phyloP scores from a whole-genome alignment of 139 green algal species.

The Parachlorella kessleri region DNA sequence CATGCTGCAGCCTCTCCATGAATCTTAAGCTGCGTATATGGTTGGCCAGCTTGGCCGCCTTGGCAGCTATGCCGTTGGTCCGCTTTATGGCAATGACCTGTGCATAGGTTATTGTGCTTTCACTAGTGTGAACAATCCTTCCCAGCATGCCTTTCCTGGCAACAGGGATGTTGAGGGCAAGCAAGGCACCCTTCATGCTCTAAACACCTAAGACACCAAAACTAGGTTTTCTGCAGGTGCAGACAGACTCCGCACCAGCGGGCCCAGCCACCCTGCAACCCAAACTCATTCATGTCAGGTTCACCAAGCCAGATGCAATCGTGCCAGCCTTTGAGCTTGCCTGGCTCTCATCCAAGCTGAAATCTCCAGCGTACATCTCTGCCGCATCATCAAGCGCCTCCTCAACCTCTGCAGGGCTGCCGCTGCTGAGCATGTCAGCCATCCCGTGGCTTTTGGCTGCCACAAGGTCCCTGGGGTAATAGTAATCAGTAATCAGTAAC shows the following conservation, averaged over 20 bases:
- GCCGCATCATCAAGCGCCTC: constrained; percentile 7
- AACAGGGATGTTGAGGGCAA: too few species aligned
- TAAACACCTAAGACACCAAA: too few species aligned
- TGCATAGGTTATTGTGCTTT: too few species aligned
- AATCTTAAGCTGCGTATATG: constrained; percentile 48
- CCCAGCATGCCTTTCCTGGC: too few species aligned
- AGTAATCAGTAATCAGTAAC: too few species aligned
- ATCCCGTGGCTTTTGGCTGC: background rate
- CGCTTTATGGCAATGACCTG: background rate
- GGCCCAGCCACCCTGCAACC: too few species aligned
- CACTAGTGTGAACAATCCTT: too few species aligned
- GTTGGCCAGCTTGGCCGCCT: background rate
- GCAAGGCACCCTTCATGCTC: too few species aligned
- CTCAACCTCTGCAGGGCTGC: background rate
- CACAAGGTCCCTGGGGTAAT: constrained; percentile 17
- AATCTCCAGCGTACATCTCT: background rate
- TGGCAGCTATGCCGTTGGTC: background rate
- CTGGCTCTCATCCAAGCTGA: background rate
- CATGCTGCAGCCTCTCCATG: constrained; percentile 56
- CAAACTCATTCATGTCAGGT: too few species aligned
- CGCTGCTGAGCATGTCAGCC: background rate
- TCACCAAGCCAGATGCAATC: too few species aligned
- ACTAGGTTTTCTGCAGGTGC: too few species aligned
- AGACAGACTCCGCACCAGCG: too few species aligned
- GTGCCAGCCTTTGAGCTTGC: background rate